phyloP scores from a whole-genome alignment of 495 filamentous ascomycete species.

The Neurospora cerealis region DNA sequence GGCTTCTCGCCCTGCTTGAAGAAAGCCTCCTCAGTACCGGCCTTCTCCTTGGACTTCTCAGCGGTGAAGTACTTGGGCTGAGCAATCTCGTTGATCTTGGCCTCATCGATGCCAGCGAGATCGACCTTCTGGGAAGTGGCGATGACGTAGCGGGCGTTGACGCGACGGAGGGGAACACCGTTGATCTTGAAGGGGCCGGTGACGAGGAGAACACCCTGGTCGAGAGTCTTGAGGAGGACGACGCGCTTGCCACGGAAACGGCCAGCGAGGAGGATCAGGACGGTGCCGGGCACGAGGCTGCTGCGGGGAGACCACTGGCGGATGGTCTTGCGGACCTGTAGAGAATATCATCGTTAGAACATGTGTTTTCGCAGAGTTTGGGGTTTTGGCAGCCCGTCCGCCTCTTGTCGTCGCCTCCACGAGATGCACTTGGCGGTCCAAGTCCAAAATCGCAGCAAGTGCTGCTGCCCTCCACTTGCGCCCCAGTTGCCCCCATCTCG shows the following conservation, averaged over 20 bases:
- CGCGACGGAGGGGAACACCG: slow-evolving; percentile 94
- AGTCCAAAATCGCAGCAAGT: background rate
- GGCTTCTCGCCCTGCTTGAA: slow-evolving; percentile 97
- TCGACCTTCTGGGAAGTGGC: slow-evolving; percentile 89
- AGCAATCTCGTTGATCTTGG: slow-evolving; percentile 75
- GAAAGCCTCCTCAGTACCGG: slow-evolving; percentile 81
- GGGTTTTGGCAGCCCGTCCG: background rate
- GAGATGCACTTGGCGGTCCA: background rate
- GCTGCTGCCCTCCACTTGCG: background rate
- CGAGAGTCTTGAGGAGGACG: slow-evolving; percentile 91
- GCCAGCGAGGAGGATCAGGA: slow-evolving; percentile 97
- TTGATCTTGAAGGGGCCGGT: slow-evolving; percentile 99
- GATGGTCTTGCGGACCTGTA: slow-evolving; percentile 87
- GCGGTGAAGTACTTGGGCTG: slow-evolving; percentile 85
- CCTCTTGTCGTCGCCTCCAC: background rate
- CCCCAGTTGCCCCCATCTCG: slow-evolving; percentile 3
- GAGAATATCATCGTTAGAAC: slow-evolving; percentile 17
- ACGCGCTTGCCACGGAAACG: slow-evolving; percentile 99
- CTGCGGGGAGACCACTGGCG: slow-evolving; percentile 74
- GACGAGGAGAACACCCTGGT: slow-evolving; percentile 94
- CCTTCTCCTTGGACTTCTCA: slow-evolving; percentile 87
- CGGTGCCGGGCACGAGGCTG: slow-evolving; percentile 81
- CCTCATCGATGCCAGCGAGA: slow-evolving; percentile 68
- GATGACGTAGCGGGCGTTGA: slow-evolving; percentile 98
- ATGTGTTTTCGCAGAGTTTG: background rate